Evolutionary conservation across 2,329 filamentous ascomycete species (phyloP).

Genomic region (Aspergillus vadensis): DNA sequence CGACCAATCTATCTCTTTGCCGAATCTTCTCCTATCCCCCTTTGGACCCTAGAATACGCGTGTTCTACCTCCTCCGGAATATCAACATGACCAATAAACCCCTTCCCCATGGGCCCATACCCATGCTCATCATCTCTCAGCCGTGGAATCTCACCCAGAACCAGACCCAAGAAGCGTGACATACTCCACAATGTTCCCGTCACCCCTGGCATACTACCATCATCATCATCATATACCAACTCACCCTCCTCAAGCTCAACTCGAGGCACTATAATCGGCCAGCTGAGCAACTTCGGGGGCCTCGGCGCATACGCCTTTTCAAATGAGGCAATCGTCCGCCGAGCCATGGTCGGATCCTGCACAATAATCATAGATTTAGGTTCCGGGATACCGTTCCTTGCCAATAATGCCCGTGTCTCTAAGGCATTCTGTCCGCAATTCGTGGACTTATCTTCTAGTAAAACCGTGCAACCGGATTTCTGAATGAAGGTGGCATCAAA

Average conservation of each 20-base stretch:
- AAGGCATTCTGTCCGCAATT: slow-evolving; percentile 51
- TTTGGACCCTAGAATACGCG: slow-evolving; percentile 32
- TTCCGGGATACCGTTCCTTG: slow-evolving; percentile 26
- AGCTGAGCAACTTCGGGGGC: slow-evolving; percentile 28
- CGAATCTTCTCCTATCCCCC: background rate
- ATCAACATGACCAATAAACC: slow-evolving; percentile 50
- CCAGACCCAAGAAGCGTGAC: slow-evolving; percentile 44
- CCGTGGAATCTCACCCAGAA: slow-evolving; percentile 49
- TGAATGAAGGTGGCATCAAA: slow-evolving; percentile 27
- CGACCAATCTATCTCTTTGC: slow-evolving; percentile 1
- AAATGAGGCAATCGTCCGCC: slow-evolving; percentile 47
- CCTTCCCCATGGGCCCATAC: slow-evolving; percentile 49
- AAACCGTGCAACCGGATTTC: slow-evolving; percentile 31
- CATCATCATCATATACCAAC: slow-evolving; percentile 12
- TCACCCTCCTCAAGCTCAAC: slow-evolving; percentile 8
- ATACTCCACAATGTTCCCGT: slow-evolving; percentile 39
- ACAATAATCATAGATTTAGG: slow-evolving; percentile 39
- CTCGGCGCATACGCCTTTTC: slow-evolving; percentile 37
- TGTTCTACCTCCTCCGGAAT: slow-evolving; percentile 40
- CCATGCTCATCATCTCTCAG: slow-evolving; percentile 46
- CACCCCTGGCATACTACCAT: slow-evolving; percentile 7
- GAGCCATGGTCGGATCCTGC: slow-evolving; percentile 52
- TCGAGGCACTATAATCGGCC: slow-evolving; percentile 24
- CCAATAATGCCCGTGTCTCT: slow-evolving; percentile 39
- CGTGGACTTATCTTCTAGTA: slow-evolving; percentile 49